phyloP scores from a whole-genome alignment of 495 filamentous ascomycete genomes.

The Thermochaetoides thermophila region DNA sequence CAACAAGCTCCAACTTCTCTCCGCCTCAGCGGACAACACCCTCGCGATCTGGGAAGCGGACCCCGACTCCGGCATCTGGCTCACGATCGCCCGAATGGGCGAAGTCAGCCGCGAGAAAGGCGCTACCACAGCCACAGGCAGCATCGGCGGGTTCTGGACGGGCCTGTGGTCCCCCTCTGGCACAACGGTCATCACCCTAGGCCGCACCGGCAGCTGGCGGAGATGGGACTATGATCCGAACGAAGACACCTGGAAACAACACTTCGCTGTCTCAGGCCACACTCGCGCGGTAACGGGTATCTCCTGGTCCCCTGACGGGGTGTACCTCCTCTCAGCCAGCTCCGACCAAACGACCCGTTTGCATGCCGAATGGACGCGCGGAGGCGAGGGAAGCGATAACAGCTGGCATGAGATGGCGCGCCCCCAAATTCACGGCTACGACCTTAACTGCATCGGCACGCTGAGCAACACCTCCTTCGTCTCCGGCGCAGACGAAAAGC shows the following conservation, averaged over 20 bases:
- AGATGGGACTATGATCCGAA: constrained; percentile 43
- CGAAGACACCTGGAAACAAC: constrained; percentile 56
- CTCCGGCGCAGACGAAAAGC: constrained; percentile 95
- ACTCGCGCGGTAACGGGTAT: constrained; percentile 63
- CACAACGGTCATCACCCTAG: constrained; percentile 58
- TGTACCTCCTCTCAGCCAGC: constrained; percentile 76
- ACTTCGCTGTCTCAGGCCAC: constrained; percentile 70
- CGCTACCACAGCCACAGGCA: constrained; percentile 87
- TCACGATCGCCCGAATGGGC: constrained; percentile 68
- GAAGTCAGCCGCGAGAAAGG: constrained; percentile 91
- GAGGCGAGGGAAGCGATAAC: constrained; percentile 10
- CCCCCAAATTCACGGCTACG: constrained; percentile 96
- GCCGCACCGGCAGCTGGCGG: constrained; percentile 88
- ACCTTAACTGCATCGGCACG: constrained; percentile 82
- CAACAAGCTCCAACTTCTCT: constrained; percentile 55
- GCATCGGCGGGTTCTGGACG: constrained; percentile 90
- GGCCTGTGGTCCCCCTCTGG: constrained; percentile 83
- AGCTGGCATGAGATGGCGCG: constrained; percentile 94
- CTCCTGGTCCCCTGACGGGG: constrained; percentile 70
- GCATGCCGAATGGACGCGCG: constrained; percentile 63
- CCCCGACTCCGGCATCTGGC: constrained; percentile 70
- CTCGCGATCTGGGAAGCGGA: constrained; percentile 86
- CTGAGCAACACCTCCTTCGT: constrained; percentile 61
- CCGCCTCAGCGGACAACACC: constrained; percentile 90
- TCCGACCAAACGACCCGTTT: constrained; percentile 91